Base-by-base conservation (phyloP, 2,329 filamentous ascomycete species). In the Pleomassaria siparia region DNA sequence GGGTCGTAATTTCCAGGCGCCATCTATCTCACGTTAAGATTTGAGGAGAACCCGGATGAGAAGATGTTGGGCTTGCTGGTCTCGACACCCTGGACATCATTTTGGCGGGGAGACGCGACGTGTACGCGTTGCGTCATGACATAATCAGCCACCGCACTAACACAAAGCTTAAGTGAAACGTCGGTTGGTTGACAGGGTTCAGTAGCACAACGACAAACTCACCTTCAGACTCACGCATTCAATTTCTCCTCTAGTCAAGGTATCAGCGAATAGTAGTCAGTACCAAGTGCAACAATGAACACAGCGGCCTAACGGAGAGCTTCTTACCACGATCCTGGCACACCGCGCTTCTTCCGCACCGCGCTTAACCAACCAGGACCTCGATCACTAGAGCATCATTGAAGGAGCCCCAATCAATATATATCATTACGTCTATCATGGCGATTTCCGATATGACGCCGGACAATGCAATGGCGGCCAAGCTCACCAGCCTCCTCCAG, bases 401-500 rank as follows among this genome's bases (percentile, higher is more conserved):
- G 40, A 24, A 18, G 21, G 20, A 18, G 11, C 20, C 22, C 28
- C 12, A n/a, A 43, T 30, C 20, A 12, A 9, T 24, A 37, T 13
- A 24, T 21, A 37, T 10, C 18, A 20, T 22, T 21, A n/a, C n/a
- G n/a, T 32, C 8, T 36, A 30, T 46, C 33, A 72, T 72, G 66
- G 62, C 66, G 5, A 50, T 62, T 11, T 26, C 54, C 16, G 59
- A 58, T 21, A 49, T 54, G 16, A 53, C 62, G 24, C 53, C 65
- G 22, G 57, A 66, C 10, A 59, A 52, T 29, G 48, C 58, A 18
- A 58, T 69, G n/a, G 56, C 59, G 20, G 46, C 45, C n/a, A 67
- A 67, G 49, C 59, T 79, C 15, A 59, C 67, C 32, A 55, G 60
- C 25, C 58, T 78, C n/a, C 62, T 79, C 25, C 62, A 63, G 28